Conservation (phyloP, 768 basidiomycete genomes). For the Leccinum truebloodii region DNA sequence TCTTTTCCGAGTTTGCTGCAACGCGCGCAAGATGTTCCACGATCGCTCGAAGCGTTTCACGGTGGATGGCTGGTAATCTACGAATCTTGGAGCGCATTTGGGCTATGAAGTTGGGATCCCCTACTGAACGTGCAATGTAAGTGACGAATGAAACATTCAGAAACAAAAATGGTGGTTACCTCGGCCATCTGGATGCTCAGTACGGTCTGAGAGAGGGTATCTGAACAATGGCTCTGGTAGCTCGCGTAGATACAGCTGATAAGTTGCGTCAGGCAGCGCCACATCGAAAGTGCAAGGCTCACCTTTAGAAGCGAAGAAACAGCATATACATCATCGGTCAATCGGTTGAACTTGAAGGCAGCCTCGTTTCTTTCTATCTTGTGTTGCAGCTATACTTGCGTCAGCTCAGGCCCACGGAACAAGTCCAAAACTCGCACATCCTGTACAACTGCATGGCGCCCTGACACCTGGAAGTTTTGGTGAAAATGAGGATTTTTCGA, state of each 20-base stretch:
- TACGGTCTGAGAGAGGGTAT: conserved; percentile 75
- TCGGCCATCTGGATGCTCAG: conserved; percentile 76
- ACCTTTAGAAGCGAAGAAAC: conserved; percentile 88
- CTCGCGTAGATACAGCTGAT: conserved; percentile 77
- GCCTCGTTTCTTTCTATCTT: conserved; percentile 84
- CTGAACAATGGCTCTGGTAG: conserved; percentile 89
- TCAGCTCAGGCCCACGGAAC: conserved; percentile 1
- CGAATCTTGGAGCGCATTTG: conserved; percentile 88
- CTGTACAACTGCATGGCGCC: conserved; percentile 82
- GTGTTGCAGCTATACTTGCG: conserved; percentile 63
- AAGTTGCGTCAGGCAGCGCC: conserved; percentile 1
- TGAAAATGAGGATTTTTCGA: conserved; percentile 2
- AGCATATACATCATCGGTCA: conserved; percentile 76
- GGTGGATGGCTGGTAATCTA: conserved; percentile 79
- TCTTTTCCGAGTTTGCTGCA: conserved; percentile 62
- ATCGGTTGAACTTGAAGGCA: conserved; percentile 69
- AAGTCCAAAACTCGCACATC: conserved; percentile 48
- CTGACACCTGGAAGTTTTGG: conserved; percentile 59
- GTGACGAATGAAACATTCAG: background rate
- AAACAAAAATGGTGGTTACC: conserved; percentile 44
- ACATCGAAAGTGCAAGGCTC: background rate
- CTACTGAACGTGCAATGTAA: conserved; percentile 44
- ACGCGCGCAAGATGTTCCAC: conserved; percentile 84
- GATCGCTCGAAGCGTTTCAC: conserved; percentile 77
- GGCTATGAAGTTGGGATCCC: conserved; percentile 66